Conservation (phyloP, 2,329 filamentous ascomycete species). For the Diplodia corticola region DNA sequence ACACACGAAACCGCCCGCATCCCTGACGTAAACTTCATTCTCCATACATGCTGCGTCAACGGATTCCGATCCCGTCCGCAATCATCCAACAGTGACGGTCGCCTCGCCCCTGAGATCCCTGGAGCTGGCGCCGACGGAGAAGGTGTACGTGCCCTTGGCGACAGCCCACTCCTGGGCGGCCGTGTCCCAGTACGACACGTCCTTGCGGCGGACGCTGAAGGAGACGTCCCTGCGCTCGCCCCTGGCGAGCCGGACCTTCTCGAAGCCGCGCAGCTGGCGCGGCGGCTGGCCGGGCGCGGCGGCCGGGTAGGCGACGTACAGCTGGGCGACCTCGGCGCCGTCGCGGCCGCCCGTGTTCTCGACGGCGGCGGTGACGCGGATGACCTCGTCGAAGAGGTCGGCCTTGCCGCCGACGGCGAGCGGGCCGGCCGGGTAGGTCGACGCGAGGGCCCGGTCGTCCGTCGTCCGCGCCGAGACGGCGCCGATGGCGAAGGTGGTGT, state of each 20-base stretch:
- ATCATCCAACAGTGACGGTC: background rate
- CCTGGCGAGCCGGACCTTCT: slow-evolving; percentile 23
- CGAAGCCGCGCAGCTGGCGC: slow-evolving; percentile 25
- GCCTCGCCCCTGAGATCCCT: slow-evolving; percentile 11
- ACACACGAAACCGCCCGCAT: background rate
- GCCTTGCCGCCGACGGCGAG: slow-evolving; percentile 10
- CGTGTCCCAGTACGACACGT: slow-evolving; percentile 26
- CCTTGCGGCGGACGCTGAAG: slow-evolving; percentile 23
- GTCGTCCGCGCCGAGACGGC: slow-evolving; percentile 32
- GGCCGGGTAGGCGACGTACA: slow-evolving; percentile 26
- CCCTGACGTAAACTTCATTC: background rate
- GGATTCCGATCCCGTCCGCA: background rate
- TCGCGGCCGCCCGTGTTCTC: slow-evolving; percentile 25
- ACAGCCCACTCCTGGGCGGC: slow-evolving; percentile 25
- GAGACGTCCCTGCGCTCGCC: slow-evolving; percentile 21
- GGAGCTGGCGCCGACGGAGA: slow-evolving; percentile 21
- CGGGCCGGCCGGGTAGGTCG: slow-evolving; percentile 26
- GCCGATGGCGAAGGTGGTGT: slow-evolving; percentile 20
- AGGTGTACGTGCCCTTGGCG: slow-evolving; percentile 11
- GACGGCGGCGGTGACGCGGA: slow-evolving; percentile 21
- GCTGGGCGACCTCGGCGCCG: slow-evolving; percentile 27
- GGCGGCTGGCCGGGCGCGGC: slow-evolving; percentile 20
- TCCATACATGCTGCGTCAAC: background rate
- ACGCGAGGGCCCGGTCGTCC: background rate
- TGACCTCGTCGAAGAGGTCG: slow-evolving; percentile 16